Conservation (phyloP, 2,329 filamentous ascomycete species). For the Diaporthe sp. region DNA sequence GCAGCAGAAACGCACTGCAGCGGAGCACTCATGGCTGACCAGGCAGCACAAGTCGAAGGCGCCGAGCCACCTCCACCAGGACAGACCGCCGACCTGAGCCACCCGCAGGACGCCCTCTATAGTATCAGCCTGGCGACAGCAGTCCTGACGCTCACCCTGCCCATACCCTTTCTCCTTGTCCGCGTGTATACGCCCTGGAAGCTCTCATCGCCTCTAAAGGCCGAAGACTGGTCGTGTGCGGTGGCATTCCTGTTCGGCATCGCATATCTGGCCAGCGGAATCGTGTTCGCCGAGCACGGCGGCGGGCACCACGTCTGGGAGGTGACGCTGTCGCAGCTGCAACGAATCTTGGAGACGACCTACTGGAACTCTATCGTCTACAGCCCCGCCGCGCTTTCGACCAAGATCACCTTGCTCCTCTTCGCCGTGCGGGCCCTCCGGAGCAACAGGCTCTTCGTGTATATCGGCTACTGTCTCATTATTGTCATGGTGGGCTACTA, state of each 20-base stretch:
- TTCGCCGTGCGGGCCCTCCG: neutral
- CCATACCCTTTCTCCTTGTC: neutral
- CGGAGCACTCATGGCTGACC: neutral
- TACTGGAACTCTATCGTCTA: neutral
- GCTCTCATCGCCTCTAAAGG: neutral
- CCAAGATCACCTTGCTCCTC: neutral
- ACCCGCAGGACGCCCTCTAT: neutral
- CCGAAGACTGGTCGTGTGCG: conserved; percentile 6
- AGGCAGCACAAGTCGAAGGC: neutral
- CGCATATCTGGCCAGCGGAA: neutral
- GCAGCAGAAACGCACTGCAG: neutral
- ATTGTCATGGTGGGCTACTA: conserved; percentile 12
- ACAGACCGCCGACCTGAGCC: neutral
- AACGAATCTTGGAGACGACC: neutral
- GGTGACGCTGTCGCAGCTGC: neutral
- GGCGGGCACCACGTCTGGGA: neutral
- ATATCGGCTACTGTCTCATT: neutral
- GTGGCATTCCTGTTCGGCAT: neutral
- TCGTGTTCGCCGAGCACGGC: neutral
- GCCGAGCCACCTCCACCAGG: conserved; percentile 9
- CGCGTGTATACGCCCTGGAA: neutral
- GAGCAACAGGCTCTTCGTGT: neutral
- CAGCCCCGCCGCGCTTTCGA: neutral
- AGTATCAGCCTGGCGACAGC: neutral
- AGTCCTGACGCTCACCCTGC: neutral